Evolutionary conservation across 108 stramenopile genomes (phyloP).

Genomic region (Nitzschia palea): DNA sequence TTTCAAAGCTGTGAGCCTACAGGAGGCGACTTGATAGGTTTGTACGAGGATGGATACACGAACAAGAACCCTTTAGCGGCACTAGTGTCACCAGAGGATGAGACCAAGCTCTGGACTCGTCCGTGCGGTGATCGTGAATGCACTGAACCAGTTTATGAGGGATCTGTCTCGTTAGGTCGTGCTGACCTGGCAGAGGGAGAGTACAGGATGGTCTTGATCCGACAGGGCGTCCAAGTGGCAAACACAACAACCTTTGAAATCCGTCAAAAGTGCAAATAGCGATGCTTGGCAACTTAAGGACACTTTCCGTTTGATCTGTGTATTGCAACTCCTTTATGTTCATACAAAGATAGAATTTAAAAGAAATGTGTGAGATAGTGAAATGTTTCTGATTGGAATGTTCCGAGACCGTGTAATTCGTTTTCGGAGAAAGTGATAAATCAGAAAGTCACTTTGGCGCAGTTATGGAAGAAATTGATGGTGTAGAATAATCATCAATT

Average conservation of each 20-base stretch:
- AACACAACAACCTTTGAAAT: neutral
- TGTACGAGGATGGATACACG: neutral
- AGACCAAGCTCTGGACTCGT: neutral
- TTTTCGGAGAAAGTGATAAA: slow-evolving; percentile 31
- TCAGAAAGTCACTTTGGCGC: slow-evolving; percentile 28
- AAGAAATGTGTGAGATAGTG: neutral
- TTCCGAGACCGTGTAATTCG: slow-evolving; percentile 7
- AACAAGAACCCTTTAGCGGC: neutral
- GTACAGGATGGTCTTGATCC: neutral
- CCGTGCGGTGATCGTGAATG: neutral
- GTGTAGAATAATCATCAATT: slow-evolving; percentile 12
- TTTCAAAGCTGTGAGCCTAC: neutral
- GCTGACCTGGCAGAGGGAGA: neutral
- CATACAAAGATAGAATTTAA: neutral
- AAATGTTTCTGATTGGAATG: slow-evolving; percentile 16
- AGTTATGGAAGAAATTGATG: slow-evolving; percentile 40
- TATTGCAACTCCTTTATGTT: neutral
- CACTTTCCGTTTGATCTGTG: no score
- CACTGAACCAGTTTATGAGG: neutral
- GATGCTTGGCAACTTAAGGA: no score
- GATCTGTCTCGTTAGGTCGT: neutral
- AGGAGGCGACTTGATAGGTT: slow-evolving; percentile 1
- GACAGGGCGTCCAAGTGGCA: neutral
- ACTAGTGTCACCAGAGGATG: neutral
- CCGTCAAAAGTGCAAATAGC: neutral